Evolutionary conservation across 2,329 filamentous ascomycete species (phyloP).

Genomic region (Coleophoma crateriformis): DNA sequence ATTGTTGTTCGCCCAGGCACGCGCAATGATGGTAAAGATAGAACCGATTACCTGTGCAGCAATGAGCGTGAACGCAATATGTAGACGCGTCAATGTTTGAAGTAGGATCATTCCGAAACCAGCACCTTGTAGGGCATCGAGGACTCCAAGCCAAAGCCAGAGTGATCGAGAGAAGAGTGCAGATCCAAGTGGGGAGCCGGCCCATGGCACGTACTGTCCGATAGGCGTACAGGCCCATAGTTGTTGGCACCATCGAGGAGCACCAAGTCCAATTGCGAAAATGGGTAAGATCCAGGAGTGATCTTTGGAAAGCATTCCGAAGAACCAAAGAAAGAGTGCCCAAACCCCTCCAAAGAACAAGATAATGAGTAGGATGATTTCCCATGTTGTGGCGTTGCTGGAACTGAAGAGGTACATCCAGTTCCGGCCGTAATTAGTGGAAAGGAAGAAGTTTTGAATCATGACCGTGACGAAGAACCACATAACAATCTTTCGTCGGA

Average conservation of each 20-base stretch:
- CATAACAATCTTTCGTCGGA: slow-evolving; percentile 57
- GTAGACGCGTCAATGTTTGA: slow-evolving; percentile 58
- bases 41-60: slow-evolving; percentile 57
- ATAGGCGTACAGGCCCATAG: slow-evolving; percentile 58
- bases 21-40: slow-evolving; percentile 54
- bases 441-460: slow-evolving; percentile 63
- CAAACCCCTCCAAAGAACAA: slow-evolving; percentile 51
- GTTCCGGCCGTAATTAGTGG: slow-evolving; percentile 60
- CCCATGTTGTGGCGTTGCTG: slow-evolving; percentile 45
- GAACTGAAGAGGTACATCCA: slow-evolving; percentile 42
- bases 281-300: slow-evolving; percentile 64
- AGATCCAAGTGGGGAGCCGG: slow-evolving; percentile 44
- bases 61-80: slow-evolving; percentile 57
- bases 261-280: slow-evolving; percentile 60
- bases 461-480: slow-evolving; percentile 63
- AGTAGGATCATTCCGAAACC: slow-evolving; percentile 65
- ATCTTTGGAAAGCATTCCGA: slow-evolving; percentile 48
- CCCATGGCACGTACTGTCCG: slow-evolving; percentile 59
- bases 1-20: slow-evolving; percentile 54
- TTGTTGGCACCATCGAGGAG: slow-evolving; percentile 63
- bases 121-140: slow-evolving; percentile 60
- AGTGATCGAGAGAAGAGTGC: slow-evolving; percentile 51
- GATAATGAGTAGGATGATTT: slow-evolving; percentile 50
- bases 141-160: slow-evolving; percentile 63
- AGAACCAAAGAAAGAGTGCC: slow-evolving; percentile 43